phyloP scores from a whole-genome alignment of 768 basidiomycete species.

The Mycena pura region DNA sequence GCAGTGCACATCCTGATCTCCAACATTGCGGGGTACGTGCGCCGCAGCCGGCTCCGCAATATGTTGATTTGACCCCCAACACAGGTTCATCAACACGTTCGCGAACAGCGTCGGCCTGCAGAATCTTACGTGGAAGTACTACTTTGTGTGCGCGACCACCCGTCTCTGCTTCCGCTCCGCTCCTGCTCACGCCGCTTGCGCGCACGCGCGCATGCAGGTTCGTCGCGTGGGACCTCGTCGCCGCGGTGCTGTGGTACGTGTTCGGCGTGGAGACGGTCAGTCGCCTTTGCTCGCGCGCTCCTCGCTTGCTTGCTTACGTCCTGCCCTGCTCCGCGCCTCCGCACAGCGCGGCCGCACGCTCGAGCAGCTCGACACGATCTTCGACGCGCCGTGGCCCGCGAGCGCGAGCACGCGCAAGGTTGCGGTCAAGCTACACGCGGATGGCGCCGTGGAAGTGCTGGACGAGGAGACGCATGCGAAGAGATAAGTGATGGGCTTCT shows the following conservation, averaged over 20 bases:
- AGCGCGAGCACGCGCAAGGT: slow-evolving; percentile 27
- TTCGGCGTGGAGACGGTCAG: slow-evolving; percentile 34
- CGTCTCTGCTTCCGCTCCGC: neutral
- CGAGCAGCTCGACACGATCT: slow-evolving; percentile 34
- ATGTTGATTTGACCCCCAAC: neutral
- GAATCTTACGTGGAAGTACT: slow-evolving; percentile 34
- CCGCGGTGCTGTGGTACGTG: slow-evolving; percentile 31
- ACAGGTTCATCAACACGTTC: slow-evolving; percentile 35
- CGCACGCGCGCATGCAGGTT: no score
- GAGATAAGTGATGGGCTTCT: no score
- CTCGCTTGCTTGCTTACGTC: neutral
- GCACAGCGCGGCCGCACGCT: slow-evolving; percentile 30
- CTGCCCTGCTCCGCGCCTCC: neutral
- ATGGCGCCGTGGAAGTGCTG: slow-evolving; percentile 23
- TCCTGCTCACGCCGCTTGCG: no score
- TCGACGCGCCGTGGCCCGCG: slow-evolving; percentile 34
- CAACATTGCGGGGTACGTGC: slow-evolving; percentile 32
- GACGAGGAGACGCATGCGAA: slow-evolving; percentile 14
- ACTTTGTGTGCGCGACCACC: slow-evolving; percentile 26
- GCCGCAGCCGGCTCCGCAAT: no score
- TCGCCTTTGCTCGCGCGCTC: neutral
- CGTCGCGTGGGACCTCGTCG: slow-evolving; percentile 32
- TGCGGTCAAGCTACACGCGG: slow-evolving; percentile 24
- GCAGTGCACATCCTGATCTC: slow-evolving; percentile 34
- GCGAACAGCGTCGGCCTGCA: slow-evolving; percentile 32